Percentiles rank a stretch among this genome's conserved stretches.
Evolutionary conservation across 805 yeast species (phyloP).

Genomic region (Metschnikowia continentalis): DNA sequence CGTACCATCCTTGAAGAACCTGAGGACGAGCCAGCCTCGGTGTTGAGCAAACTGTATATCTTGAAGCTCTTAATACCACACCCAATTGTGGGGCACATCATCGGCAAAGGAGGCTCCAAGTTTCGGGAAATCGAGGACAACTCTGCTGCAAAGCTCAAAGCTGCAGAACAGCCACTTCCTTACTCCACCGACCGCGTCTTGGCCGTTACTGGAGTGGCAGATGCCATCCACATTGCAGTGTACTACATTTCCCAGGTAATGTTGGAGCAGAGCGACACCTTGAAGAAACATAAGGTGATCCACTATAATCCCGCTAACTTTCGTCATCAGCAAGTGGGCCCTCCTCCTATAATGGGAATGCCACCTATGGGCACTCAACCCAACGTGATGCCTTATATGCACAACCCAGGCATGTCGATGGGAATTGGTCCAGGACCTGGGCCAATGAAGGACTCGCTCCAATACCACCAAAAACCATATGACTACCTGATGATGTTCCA

Average conservation of each 20-base stretch:
- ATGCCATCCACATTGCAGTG: constrained; percentile 80
- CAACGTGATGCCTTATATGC: constrained; percentile 16
- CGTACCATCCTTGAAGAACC: constrained; percentile 66
- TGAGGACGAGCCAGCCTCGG: constrained; percentile 56
- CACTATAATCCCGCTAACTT: constrained; percentile 56
- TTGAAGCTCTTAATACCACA: constrained; percentile 70
- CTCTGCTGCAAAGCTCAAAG: constrained; percentile 72
- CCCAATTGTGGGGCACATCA: constrained; percentile 72
- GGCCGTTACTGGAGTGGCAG: constrained; percentile 73
- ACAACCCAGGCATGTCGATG: constrained; percentile 12
- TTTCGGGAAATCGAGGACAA: constrained; percentile 78
- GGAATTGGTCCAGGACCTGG: constrained; percentile 9
- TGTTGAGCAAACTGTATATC: constrained; percentile 50
- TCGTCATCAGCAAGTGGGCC: constrained; percentile 14
- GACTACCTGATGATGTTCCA: constrained; percentile 41
- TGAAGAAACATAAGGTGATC: constrained; percentile 50
- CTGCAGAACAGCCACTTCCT: constrained; percentile 69
- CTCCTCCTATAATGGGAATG: constrained; percentile 18
- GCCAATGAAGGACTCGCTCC: constrained; percentile 10
- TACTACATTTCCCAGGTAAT: constrained; percentile 70
- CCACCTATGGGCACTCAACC: constrained; percentile 20
- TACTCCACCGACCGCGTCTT: constrained; percentile 74
- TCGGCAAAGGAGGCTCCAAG: constrained; percentile 71
- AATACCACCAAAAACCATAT: constrained; percentile 24
- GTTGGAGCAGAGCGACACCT: constrained; percentile 51